Evolutionary conservation across 75 land plant genomes (phyloP).

Genomic region (Sequoia sempervirens): DNA sequence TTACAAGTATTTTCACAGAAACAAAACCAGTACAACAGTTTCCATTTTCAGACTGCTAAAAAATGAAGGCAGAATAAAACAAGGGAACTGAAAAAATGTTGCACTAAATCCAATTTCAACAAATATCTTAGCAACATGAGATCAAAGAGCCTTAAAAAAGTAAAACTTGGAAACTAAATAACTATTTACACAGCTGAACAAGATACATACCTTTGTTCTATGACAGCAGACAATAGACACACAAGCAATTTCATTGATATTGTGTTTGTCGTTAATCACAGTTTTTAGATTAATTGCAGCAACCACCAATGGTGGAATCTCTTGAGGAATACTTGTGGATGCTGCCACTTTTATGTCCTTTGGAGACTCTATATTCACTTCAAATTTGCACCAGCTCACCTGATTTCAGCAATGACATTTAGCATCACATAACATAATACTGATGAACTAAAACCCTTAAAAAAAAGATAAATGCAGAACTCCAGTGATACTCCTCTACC

Average conservation of each 20-base stretch:
- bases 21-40: background rate
- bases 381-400: conserved; percentile 99
- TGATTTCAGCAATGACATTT: conserved; percentile 16
- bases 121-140: background rate
- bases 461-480: background rate
- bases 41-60: background rate
- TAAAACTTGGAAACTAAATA: background rate
- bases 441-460: background rate
- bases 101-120: background rate
- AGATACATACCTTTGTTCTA: conserved; percentile 69
- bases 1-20: background rate
- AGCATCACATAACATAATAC: background rate
- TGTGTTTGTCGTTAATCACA: conserved; percentile 70
- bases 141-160: background rate
- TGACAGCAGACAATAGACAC: conserved; percentile 83
- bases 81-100: background rate
- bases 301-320: conserved; percentile 79
- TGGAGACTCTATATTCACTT: conserved; percentile 67
- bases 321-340: conserved; percentile 39
- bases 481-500: background rate
- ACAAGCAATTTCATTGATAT: conserved; percentile 84
- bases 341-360: conserved; percentile 56
- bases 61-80: background rate
- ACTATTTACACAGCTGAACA: background rate
- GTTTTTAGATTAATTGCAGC: conserved; percentile 87